Evolutionary conservation across 495 filamentous ascomycete species (phyloP), one percentile per base, ranked within the genome.

Genomic region (Jackrogersella multiformis): DNA sequence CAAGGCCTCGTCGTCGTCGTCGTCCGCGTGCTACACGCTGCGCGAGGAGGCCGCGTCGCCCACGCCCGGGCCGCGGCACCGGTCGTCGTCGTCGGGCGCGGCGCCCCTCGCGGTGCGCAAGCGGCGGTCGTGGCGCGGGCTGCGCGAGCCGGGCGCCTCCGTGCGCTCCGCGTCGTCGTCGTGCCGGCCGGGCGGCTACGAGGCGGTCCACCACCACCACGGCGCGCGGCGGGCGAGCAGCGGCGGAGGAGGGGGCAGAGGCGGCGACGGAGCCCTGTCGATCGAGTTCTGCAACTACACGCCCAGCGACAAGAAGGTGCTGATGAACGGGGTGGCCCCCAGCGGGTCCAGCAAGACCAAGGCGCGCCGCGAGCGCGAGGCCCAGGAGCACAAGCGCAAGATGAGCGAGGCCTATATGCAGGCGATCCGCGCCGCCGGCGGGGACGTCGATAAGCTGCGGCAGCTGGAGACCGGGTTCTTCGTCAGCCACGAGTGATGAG

Each of bases 261-360:
- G 74, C 18, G 65, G 73, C 30, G 52, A 72, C 13, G 66, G 68
- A 15, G 57, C 61, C 3, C 79, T 80, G 24, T 79, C 74, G 8
- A 86, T 90, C 38, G 88, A 87, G 1, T 99, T 99, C 71, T 92
- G 96, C 56, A 98, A 98, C 75, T 97, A 89, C 78, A 97, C 93
- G n/a, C 87, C 93, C 0, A 73, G 82, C 12, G 96, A 99, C 76
- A 89, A 87, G 74, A 80, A 83, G 34, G 87, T 88, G 73, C 92
- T 99, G 18, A 84, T 99, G 73, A 92, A 86, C 13, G 94, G 94
- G 5, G 95, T 99, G 8, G 95, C 95, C 52, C 95, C 95, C 12
- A 91, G 87, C 51, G 95, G 95, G 34, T 92, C 88, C 68, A 90
- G 87, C 51, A 97, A 98, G 84, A 99, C 95, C 24, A 97, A 97